Evolutionary conservation across 768 basidiomycete genomes (phyloP), one percentile per base, ranked within the genome.

Genomic region (Kondoa subrosea): DNA sequence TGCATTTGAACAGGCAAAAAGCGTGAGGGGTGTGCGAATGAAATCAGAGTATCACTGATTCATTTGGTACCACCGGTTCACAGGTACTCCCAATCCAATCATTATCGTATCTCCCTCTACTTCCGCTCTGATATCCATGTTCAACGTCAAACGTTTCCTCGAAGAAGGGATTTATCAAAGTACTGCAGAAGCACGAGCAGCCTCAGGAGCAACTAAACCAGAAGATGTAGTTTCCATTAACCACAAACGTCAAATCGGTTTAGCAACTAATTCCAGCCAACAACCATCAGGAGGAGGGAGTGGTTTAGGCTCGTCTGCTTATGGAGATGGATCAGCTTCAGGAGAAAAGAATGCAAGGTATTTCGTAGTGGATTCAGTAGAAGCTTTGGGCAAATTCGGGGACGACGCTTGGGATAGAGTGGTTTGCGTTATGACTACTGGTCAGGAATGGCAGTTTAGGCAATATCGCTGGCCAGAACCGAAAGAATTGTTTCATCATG

Each of bases 401-500:
- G 81, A 87, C 2, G 92, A 95, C 69, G 87, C 90, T 1, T 96
- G 93, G 81, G 91, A 96, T 67, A 83, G 93, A 40, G 95, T 99
- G 2, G 87, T 95, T 2, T 95, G 92, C 72, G 93, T 99, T 17
- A 87, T 95, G 85, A 97, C 95, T 8, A 99, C 95, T 0, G 95
- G 95, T 0, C 93, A 97, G 73, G 87, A 88, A 33, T 96, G 95
- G 95, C 95, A 99, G 76, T 99, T 99, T 78, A 81, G 86, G 67
- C 87, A 89, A 21, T 97, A 97, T 79, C 92, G 93, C 76, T 99
- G 93, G 93, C 85, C 82, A 63, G 91, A 97, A 74, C 95, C 95
- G 0, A 84, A 85, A 69, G 83, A 87, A 64, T 78, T 99, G 30
- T 97, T 99, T 78, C 88, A 95, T 75, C 87, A 97, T 74, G 91